Percentiles rank a stretch among this genome's conserved stretches.
phyloP scores from a whole-genome alignment of 371 early-diverging fungal species.

The Mortierella sp. region DNA sequence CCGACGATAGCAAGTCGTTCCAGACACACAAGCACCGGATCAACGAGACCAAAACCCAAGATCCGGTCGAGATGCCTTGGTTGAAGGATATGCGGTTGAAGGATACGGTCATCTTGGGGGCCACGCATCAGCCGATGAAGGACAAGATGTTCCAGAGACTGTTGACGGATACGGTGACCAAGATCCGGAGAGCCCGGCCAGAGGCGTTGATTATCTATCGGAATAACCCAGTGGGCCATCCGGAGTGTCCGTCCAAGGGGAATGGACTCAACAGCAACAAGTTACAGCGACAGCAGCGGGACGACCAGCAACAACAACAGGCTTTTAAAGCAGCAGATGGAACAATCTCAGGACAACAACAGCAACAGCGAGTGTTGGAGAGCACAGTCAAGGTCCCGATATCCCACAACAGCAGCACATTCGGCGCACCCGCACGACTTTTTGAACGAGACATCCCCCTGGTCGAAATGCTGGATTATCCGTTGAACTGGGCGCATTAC shows the following conservation, averaged over 20 bases:
- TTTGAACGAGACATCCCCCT: slow-evolving; percentile 56
- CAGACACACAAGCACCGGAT: slow-evolving; percentile 31
- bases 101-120: slow-evolving; percentile 67
- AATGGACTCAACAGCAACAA: slow-evolving; percentile 33
- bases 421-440: slow-evolving; percentile 54
- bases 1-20: slow-evolving; percentile 63
- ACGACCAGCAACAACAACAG: neutral
- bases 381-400: slow-evolving; percentile 5
- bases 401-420: slow-evolving; percentile 18
- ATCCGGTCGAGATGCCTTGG: slow-evolving; percentile 69
- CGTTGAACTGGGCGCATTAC: slow-evolving; percentile 70
- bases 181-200: slow-evolving; percentile 60
- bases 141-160: slow-evolving; percentile 61
- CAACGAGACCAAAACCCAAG: slow-evolving; percentile 59
- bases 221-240: slow-evolving; percentile 46
- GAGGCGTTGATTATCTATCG: slow-evolving; percentile 63
- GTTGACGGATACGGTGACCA: slow-evolving; percentile 59
- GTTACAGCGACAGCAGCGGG: neutral
- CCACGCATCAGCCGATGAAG: slow-evolving; percentile 59
- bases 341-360: neutral
- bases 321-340: neutral
- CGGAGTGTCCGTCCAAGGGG: slow-evolving; percentile 45
- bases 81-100: slow-evolving; percentile 58
- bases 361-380: neutral
- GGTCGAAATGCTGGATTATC: slow-evolving; percentile 59